These are phyloP conservation scores for Huntiella omanensis DNA, from an alignment of 2,329 filamentous ascomycete genomes.

Conservation along the genomic window DNA sequence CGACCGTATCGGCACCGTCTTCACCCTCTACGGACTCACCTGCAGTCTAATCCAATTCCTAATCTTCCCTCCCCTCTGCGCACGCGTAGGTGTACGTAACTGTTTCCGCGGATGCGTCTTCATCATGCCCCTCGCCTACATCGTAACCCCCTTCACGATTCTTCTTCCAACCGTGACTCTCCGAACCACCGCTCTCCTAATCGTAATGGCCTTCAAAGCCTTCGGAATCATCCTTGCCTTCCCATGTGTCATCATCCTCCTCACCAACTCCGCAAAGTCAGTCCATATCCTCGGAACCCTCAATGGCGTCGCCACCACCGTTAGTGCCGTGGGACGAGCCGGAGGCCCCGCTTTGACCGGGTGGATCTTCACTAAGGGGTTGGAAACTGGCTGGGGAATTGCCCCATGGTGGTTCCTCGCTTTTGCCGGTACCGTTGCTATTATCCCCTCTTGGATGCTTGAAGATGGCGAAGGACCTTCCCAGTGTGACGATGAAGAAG, in stretches of 20 bases:
- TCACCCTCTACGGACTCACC: conserved; percentile 62
- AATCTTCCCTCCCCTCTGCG: conserved; percentile 59
- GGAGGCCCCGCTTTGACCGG: conserved; percentile 60
- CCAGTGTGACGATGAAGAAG: conserved; percentile 19
- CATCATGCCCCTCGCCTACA: conserved; percentile 55
- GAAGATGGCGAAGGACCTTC: conserved; percentile 53
- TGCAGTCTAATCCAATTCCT: conserved; percentile 75
- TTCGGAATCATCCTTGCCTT: conserved; percentile 68
- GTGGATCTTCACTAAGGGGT: conserved; percentile 54
- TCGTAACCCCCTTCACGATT: conserved; percentile 64
- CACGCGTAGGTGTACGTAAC: conserved; percentile 51
- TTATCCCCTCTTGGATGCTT: conserved; percentile 55
- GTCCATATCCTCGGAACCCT: conserved; percentile 66
- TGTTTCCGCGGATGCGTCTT: conserved; percentile 53
- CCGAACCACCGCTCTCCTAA: conserved; percentile 45
- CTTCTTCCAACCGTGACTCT: conserved; percentile 30
- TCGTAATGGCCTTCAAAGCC: conserved; percentile 55
- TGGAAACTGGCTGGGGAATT: conserved; percentile 56
- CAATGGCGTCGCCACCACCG: conserved; percentile 75
- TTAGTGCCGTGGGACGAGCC: conserved; percentile 64
- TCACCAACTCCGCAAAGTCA: conserved; percentile 70
- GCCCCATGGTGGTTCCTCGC: conserved; percentile 68
- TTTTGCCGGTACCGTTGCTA: conserved; percentile 41
- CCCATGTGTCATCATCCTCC: conserved; percentile 71
- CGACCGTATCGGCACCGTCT: conserved; percentile 64